Percentiles rank a stretch among this genome's conserved stretches.
Evolutionary conservation across 75 land plant species (phyloP).

Genomic region (Pinus tabuliformis): DNA sequence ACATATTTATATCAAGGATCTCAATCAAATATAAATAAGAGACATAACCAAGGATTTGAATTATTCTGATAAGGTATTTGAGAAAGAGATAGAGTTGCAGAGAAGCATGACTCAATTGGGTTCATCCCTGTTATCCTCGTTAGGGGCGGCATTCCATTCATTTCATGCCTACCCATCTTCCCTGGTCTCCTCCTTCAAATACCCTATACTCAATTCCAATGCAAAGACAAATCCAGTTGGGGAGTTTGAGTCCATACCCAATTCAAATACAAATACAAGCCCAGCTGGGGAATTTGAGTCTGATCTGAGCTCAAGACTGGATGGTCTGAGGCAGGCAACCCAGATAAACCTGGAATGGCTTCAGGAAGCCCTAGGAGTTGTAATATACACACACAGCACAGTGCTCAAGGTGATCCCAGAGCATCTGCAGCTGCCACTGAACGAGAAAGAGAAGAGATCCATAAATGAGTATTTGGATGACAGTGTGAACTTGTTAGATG

Average conservation of each 20-base stretch:
- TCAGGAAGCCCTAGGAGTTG: conserved; percentile 11
- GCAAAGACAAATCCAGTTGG: no score
- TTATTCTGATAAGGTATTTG: background rate
- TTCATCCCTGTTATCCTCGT: conserved; percentile 5
- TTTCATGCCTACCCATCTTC: background rate
- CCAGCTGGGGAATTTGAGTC: conserved; percentile 10
- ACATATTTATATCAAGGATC: no score
- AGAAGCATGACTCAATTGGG: background rate
- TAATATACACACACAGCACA: conserved; percentile 6
- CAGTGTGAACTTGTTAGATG: conserved; percentile 24
- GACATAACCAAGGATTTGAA: background rate
- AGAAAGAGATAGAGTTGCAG: no score
- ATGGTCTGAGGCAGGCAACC: conserved; percentile 1
- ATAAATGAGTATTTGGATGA: conserved; percentile 31
- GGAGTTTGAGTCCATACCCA: no score
- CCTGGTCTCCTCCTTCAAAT: background rate
- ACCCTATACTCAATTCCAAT: no score
- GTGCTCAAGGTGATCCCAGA: conserved; percentile 14
- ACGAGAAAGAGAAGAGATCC: conserved; percentile 13
- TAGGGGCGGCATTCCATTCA: conserved; percentile 3
- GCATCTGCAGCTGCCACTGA: conserved; percentile 10
- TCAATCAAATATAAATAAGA: background rate
- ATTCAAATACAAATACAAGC: no score
- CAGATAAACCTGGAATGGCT: conserved; percentile 18
- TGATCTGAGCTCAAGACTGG: conserved; percentile 8